Evolutionary conservation across 257 asterid species (phyloP), one percentile per base, ranked within the genome.

Genomic region (Salvia hispanica): DNA sequence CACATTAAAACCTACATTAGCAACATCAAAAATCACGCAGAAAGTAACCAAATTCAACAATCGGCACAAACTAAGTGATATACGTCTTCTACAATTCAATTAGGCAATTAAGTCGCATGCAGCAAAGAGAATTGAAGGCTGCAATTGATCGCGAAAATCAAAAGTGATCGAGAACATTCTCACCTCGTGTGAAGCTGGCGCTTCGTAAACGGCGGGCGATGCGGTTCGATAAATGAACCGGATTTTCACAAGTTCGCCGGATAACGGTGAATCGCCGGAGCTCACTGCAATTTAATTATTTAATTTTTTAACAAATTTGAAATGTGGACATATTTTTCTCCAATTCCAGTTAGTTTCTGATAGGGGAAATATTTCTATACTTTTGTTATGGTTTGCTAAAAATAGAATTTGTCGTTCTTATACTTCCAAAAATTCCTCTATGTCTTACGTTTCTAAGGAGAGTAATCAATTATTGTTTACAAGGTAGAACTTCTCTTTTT

Each of bases 131-230:
- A 65, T 45, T 39, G 48, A 42, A 28, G 12, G 3, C 52, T 42
- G 50, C 70, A 62, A 54, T 13, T 61, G 4, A 8, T 40, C 7
- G 43, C 42, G 9, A 45, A 46, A 16, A 61, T 11, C 6, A 50
- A 12, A 74, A 64, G 64, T 51, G 60, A 74, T 65, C 70, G 50
- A 61, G 8, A 66, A 58, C 21, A 58, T 34, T 39, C 39, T 72
- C 57, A 80, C 80, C 82, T 72, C 72, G 59, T 73, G 57, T 76
- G 79, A 57, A 62, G 72, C 44, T 37, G 58, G 62, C 57, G 33
- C 67, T 66, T 57, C 59, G 72, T n/a, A 73, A 67, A 48, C 67
- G 42, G 68, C 62, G 74, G 67, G 67, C 64, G 48, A 70, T 61
- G 58, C 64, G 64, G 77, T 16, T 31, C 44, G 62, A 0, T 2